phyloP scores from a whole-genome alignment of 2,329 filamentous ascomycete genomes.

The Aspergillus felis region DNA sequence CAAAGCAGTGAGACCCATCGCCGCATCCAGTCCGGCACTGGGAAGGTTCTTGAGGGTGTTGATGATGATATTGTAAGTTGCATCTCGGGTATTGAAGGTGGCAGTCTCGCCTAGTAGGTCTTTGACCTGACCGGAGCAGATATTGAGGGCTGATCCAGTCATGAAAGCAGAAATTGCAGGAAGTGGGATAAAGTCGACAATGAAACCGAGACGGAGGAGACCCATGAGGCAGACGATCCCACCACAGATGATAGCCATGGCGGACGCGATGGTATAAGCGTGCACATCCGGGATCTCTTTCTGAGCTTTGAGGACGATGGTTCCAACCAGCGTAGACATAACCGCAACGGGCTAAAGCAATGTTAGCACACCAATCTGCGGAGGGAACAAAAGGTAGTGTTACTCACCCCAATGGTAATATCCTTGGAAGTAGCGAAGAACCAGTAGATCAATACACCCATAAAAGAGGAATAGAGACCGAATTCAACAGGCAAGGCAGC shows the following conservation, averaged over 20 bases:
- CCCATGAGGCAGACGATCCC: constrained; percentile 75
- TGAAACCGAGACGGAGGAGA: constrained; percentile 75
- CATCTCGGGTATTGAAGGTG: constrained; percentile 65
- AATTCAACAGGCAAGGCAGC: constrained; percentile 77
- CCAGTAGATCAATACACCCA: constrained; percentile 94
- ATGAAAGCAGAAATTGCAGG: constrained; percentile 92
- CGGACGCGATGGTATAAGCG: constrained; percentile 67
- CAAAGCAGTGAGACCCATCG: constrained; percentile 81
- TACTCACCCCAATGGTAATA: constrained; percentile 85
- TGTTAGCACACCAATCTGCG: constrained; percentile 3
- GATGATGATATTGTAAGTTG: constrained; percentile 80
- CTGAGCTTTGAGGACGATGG: constrained; percentile 66
- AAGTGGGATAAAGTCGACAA: constrained; percentile 89
- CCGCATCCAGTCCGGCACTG: constrained; percentile 69
- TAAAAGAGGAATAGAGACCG: constrained; percentile 92
- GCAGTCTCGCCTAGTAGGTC: constrained; percentile 71
- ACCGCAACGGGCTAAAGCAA: constrained; percentile 77
- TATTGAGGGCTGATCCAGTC: constrained; percentile 91
- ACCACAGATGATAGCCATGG: constrained; percentile 73
- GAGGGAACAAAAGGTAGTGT: constrained; percentile 1
- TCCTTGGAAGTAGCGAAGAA: constrained; percentile 98
- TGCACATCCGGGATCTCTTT: constrained; percentile 53
- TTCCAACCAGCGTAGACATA: constrained; percentile 85
- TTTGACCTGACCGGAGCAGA: constrained; percentile 78
- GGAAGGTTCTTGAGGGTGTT: constrained; percentile 72